These are phyloP conservation scores for Vaccinium vitisidaea DNA, from an alignment of 148 eudicot genomes.

Conservation along the genomic window DNA sequence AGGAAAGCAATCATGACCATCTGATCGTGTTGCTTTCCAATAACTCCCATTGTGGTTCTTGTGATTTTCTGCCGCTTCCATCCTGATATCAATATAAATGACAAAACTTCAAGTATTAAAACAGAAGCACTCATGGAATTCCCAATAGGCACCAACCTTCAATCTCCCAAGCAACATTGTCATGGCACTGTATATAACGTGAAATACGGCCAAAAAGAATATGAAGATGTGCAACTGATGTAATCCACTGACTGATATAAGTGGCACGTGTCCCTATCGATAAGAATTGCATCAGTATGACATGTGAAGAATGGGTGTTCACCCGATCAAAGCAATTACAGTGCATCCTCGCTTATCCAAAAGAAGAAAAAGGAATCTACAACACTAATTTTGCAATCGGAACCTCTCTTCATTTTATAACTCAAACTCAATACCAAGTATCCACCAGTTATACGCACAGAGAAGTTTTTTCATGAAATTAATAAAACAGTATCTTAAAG, in stretches of 20 bases:
- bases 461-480: background rate
- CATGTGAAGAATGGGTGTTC: background rate
- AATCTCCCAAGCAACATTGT: conserved; percentile 88
- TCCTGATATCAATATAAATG: background rate
- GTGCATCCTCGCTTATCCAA: too few species aligned
- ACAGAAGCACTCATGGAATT: background rate
- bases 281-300: conserved; percentile 20
- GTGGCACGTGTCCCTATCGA: conserved; percentile 62
- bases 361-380: too few species aligned
- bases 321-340: background rate
- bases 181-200: conserved; percentile 64
- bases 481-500: background rate
- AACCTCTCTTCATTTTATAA: background rate
- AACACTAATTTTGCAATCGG: background rate
- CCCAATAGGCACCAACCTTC: conserved; percentile 44
- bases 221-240: conserved; percentile 95
- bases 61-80: background rate
- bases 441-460: background rate
- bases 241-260: conserved; percentile 65
- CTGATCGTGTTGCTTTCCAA: conserved; percentile 10
- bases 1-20: conserved; percentile 11
- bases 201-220: conserved; percentile 92
- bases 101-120: conserved; percentile 7
- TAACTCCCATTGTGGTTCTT: background rate
- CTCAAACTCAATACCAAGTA: conserved; percentile 1